Percentiles rank a stretch among this genome's conserved stretches.
Evolutionary conservation across 2,329 filamentous ascomycete genomes (phyloP).

Genomic region (Fusarium sp.): DNA sequence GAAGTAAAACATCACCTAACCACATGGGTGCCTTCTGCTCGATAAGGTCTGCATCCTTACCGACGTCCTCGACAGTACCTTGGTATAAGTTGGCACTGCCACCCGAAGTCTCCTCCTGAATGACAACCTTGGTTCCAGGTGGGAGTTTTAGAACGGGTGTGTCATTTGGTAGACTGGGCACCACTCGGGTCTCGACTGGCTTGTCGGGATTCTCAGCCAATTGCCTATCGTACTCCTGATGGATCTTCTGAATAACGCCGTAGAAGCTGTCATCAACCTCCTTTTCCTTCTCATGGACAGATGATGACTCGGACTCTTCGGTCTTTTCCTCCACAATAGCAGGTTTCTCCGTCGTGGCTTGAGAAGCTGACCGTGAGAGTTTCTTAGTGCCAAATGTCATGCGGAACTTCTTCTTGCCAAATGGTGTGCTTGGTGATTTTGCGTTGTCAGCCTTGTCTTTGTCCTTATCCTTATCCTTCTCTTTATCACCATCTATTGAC

Average conservation of each 20-base stretch:
- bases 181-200: constrained; percentile 71
- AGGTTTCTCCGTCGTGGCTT: constrained; percentile 74
- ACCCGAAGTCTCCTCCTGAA: constrained; percentile 75
- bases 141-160: constrained; percentile 82
- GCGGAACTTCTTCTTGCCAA: constrained; percentile 90
- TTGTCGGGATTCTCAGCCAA: constrained; percentile 66
- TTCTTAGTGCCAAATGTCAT: constrained; percentile 90
- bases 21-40: constrained; percentile 91
- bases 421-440: constrained; percentile 72
- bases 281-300: constrained; percentile 77
- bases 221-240: constrained; percentile 78
- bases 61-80: constrained; percentile 84
- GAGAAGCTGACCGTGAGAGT: constrained; percentile 74
- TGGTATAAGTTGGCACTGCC: constrained; percentile 88
- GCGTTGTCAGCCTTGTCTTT: constrained; percentile 63
- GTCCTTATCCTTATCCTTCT: constrained; percentile 63
- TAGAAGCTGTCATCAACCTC: constrained; percentile 80
- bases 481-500: constrained; percentile 60
- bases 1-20: constrained; percentile 87
- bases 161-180: constrained; percentile 77
- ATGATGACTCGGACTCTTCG: constrained; percentile 73
- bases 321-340: constrained; percentile 80
- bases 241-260: constrained; percentile 79
- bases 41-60: constrained; percentile 81
- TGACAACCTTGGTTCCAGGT: constrained; percentile 73